Base-by-base conservation (phyloP, 306 rosid species). In the Vigna mungo region DNA sequence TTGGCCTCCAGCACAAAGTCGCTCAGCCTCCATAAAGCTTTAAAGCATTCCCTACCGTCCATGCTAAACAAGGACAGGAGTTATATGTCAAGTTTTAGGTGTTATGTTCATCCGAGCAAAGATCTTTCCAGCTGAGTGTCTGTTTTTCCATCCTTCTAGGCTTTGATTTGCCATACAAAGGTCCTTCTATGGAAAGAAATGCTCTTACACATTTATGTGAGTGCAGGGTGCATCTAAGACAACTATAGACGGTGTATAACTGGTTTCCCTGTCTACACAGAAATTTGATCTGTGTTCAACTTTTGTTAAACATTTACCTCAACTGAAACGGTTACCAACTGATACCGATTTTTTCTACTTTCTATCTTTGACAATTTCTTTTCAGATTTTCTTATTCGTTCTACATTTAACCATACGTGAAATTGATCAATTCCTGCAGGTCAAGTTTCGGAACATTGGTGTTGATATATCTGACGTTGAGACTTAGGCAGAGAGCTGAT, bases 371-470 rank as follows among this genome's bases (percentile, higher is more conserved):
- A 4, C 44, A 30, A 20, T 47, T 13, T 67, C 17, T 41, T 55
- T 27, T 23, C 20, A 44, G 39, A 21, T 65, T 59, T 27, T 46
- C n/a, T 44, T 12, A 17, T 53, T 20, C 15, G 55, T 47, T 49
- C 14, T 69, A 25, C 23, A 30, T 65, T 70, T 17, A 68, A 55
- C 17, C 76, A 48, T 83, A 77, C 43, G 60, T 61, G 74, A 64
- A 80, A 77, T 62, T 13, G 27, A 65, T 64, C 37, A 9, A 18
- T 18, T 54, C 25, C 46, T 76, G 66, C 92, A 94, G 98, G 88
- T 94, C 98, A 81, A 92, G 91, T 86, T 84, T 94, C 82, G 98
- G 98, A 75, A 90, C 98, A 34, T 82, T 94, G 85, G 84, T 92
- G 48, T 83, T 94, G 89, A 94, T 92, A 86, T 92, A 86, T 85